These are phyloP conservation scores for Pseudocercospora fuligena DNA, from an alignment of 2,329 filamentous ascomycete genomes.

Conservation along the genomic window DNA sequence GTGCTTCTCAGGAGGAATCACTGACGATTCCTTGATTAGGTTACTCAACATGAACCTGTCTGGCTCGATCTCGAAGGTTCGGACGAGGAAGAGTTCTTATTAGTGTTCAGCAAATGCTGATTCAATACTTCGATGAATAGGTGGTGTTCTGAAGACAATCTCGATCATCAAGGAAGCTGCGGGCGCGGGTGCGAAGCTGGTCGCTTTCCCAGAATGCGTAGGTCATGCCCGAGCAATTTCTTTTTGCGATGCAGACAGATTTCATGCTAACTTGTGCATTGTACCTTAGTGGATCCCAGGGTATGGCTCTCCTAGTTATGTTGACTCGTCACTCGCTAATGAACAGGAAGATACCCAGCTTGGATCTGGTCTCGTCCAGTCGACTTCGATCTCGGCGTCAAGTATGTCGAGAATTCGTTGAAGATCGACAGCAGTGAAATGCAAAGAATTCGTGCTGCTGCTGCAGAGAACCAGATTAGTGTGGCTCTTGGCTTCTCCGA, in stretches of 20 bases:
- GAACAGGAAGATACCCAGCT: slow-evolving; percentile 41
- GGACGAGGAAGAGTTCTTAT: slow-evolving; percentile 40
- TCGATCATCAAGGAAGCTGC: slow-evolving; percentile 62
- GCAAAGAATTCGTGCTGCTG: slow-evolving; percentile 46
- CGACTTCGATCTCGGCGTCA: slow-evolving; percentile 45
- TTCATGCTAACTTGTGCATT: no score
- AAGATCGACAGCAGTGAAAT: slow-evolving; percentile 49
- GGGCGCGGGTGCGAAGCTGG: slow-evolving; percentile 57
- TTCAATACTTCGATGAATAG: not conserved
- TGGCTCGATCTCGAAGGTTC: slow-evolving; percentile 64
- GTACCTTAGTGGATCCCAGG: slow-evolving; percentile 46
- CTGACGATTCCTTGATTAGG: slow-evolving; percentile 34
- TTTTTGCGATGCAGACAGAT: no score
- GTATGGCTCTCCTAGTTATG: slow-evolving; percentile 23
- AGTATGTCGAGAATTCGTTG: slow-evolving; percentile 54
- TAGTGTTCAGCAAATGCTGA: not conserved
- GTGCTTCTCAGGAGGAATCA: not conserved
- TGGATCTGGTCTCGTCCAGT: slow-evolving; percentile 54
- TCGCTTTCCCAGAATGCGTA: slow-evolving; percentile 54
- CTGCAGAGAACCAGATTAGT: slow-evolving; percentile 40
- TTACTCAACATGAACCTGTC: slow-evolving; percentile 63
- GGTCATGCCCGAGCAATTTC: no score
- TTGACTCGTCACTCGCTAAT: not conserved
- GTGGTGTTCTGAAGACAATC: slow-evolving; percentile 57
- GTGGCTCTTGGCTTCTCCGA: slow-evolving; percentile 49